Base-by-base conservation (phyloP, 2,329 filamentous ascomycete genomes). In the Bimuria novae-zelandiae region DNA sequence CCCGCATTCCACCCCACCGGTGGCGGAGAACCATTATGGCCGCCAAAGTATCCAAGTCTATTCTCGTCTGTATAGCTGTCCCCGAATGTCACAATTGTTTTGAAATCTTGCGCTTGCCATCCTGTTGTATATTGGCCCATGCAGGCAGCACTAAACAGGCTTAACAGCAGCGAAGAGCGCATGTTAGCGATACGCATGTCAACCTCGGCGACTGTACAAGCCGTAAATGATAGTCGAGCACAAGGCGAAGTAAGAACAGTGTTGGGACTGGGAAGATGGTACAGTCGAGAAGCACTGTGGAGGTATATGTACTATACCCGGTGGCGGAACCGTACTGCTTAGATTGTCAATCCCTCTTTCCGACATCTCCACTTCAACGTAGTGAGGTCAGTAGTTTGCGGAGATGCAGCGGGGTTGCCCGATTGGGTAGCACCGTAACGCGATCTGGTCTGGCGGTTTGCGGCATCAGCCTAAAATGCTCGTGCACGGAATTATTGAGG, bases 1-100 rank as follows among this genome's bases (percentile, higher is more conserved):
- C 79, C 78, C 29, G 79, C 71, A 11, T 76, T 69, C 71, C 77
- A 82, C 37, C 88, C 89, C 0, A 84, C 73, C 0, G 89, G 87
- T 1, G 89, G 89, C 0, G 83, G 77, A 5, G 76, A 73, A 36
- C 83, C 84, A 46, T 73, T 71, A 47, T 88, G 76, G 29, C 64
- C 72, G 52, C 76, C 73, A 65, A 92, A 88, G 67, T 89, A 91
- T 8, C 67, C 65, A 8, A 89, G 69, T 8, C 89, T 82, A 11
- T 81, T 84, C 63, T 91, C 87, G 65, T 92, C 89, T 0, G 88
- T 90, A 65, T 88, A 92, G 71, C 87, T 90, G 70, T 91, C 87
- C 11, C 89, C 88, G 66, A 92, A 91, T 0, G 85, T 80, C 33
- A 90, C 81, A 32, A 90, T 69, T 44, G 84, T 86, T 23, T 83